A percentile compares a stretch with the other conserved stretches of the same genome.
Evolutionary conservation across 164 flowering plant species (phyloP).

Genomic region (Pachysandra terminalis): DNA sequence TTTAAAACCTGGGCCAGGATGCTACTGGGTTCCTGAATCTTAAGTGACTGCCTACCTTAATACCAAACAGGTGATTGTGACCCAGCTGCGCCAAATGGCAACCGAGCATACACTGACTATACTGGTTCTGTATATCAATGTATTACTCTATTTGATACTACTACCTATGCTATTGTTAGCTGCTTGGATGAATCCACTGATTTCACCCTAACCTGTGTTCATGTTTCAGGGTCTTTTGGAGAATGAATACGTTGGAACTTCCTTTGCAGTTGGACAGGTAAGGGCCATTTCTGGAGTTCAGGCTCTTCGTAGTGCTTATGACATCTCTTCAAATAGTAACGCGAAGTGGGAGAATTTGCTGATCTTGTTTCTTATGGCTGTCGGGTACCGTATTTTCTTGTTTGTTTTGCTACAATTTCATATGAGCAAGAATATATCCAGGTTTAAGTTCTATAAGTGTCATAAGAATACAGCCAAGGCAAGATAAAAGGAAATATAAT

Average conservation of each 20-base stretch:
- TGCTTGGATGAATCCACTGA: neutral
- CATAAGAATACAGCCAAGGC: constrained; percentile 27
- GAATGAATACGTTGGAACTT: constrained; percentile 82
- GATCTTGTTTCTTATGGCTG: constrained; percentile 70
- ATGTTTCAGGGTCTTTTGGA: constrained; percentile 81
- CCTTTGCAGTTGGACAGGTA: constrained; percentile 89
- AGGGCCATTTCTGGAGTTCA: constrained; percentile 77
- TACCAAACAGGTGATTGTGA: too few species aligned
- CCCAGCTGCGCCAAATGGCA: too few species aligned
- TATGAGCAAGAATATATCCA: constrained; percentile 29
- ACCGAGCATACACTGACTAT: too few species aligned
- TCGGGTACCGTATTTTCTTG: constrained; percentile 61
- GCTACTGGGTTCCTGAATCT: too few species aligned
- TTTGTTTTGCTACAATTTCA: constrained; percentile 57
- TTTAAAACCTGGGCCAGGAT: too few species aligned
- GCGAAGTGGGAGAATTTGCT: constrained; percentile 87
- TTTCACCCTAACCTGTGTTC: neutral
- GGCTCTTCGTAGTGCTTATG: constrained; percentile 67
- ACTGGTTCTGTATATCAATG: too few species aligned
- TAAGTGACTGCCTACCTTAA: too few species aligned
- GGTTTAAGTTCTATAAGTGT: constrained; percentile 31
- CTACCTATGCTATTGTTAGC: neutral
- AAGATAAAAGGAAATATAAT: constrained; percentile 35
- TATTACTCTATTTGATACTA: too few species aligned
- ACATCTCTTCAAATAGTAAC: constrained; percentile 47